Base-by-base conservation (phyloP, 306 rosid species). In the Malus fusca region DNA sequence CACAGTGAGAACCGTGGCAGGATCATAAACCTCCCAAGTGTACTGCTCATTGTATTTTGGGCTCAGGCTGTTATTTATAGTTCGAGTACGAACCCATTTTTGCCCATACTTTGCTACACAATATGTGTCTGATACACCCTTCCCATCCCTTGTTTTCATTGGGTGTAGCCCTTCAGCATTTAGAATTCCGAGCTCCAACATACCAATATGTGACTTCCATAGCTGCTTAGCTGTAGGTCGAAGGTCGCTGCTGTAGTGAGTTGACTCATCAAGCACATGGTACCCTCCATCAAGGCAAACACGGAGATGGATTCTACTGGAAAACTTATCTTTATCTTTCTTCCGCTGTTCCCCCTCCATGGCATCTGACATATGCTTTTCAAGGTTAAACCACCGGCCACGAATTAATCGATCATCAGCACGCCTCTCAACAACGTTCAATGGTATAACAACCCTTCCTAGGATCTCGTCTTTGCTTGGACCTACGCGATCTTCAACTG, bases 61-160 rank as follows among this genome's bases (percentile, higher is more conserved):
- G 77, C 55, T 87, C 35, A 79, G 68, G 82, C 81, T 95, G 83
- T 84, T 78, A 18, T 86, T 81, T 56, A 95, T 77, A 28, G 98
- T 95, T 66, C 98, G 82, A 53, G 98, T 95, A 17, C 98, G 88
- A 68, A 95, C 87, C 98, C 98, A 95, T 87, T 95, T 95, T 22
- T 82, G 92, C 11, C 97, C 93, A 71, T 95, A 92, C 81, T 95
- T 95, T 0, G 97, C 98, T 21, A 95, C 98, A 81, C 98, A 95
- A 74, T 85, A 95, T 4, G 88, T 81, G 82, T 95, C 97, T 3
- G 90, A 63, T 28, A 85, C 69, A 8, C 98, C 97, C 48, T 84
- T 88, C 30, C 90, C 88, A 2, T 91, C 96, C 70, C 93, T 87
- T 33, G 66, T 84, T 88, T 95, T 95, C 70, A 83, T 82, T 22